Evolutionary conservation across 352 stramenopile species (phyloP).

Genomic region (Globisporangium solare): DNA sequence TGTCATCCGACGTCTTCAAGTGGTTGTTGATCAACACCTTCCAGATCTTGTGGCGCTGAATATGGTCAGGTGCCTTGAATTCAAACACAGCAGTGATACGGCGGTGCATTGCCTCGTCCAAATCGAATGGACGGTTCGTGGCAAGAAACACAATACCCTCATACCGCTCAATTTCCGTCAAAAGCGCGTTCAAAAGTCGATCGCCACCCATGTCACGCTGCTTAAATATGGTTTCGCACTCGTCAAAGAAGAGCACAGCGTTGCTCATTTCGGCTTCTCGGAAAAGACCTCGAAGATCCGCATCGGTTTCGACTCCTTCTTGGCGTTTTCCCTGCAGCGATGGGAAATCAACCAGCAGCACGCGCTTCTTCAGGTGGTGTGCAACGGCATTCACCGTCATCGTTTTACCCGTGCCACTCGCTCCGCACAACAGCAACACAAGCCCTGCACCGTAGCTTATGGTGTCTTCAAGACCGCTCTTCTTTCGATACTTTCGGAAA

Average conservation of each 20-base stretch:
- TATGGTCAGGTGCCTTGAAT: constrained; percentile 81
- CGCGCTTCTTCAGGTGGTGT: constrained; percentile 80
- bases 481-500: constrained; percentile 79
- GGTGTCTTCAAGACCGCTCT: constrained; percentile 64
- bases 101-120: constrained; percentile 89
- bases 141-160: constrained; percentile 87
- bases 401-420: constrained; percentile 87
- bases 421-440: constrained; percentile 76
- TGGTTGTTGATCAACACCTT: constrained; percentile 55
- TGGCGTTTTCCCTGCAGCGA: constrained; percentile 78
- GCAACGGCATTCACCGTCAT: constrained; percentile 89
- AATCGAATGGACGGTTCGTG: constrained; percentile 84
- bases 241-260: constrained; percentile 87
- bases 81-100: constrained; percentile 88
- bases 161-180: constrained; percentile 87
- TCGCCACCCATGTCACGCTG: constrained; percentile 79
- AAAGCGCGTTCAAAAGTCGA: constrained; percentile 71
- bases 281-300: constrained; percentile 79
- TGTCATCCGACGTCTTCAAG: constrained; percentile 48
- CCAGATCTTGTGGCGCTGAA: constrained; percentile 84
- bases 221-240: constrained; percentile 87
- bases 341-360: constrained; percentile 86
- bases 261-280: constrained; percentile 89
- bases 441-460: constrained; percentile 77
- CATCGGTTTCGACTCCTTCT: constrained; percentile 70